Percentiles rank a stretch among this genome's conserved stretches.
phyloP scores from a whole-genome alignment of 768 basidiomycete genomes.

The Rhizopogon sp. region DNA sequence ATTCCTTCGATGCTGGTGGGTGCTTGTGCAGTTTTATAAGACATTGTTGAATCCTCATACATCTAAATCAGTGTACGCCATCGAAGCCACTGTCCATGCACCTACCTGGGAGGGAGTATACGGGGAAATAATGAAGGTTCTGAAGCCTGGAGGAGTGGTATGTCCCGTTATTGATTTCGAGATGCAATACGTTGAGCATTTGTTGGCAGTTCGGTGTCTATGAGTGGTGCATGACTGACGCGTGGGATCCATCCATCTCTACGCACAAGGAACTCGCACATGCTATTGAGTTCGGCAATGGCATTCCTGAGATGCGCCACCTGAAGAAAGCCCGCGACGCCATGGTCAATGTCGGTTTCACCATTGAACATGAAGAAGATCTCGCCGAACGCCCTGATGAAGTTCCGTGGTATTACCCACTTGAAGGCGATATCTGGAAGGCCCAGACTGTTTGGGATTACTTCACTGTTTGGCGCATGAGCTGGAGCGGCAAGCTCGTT shows the following conservation, averaged over 20 bases:
- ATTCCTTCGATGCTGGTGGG: conserved; percentile 84
- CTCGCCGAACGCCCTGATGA: conserved; percentile 72
- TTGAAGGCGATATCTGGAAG: conserved; percentile 85
- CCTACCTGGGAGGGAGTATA: conserved; percentile 92
- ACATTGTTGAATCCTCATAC: not conserved
- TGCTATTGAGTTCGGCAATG: conserved; percentile 86
- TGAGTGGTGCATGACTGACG: conserved; percentile 96
- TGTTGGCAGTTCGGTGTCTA: conserved; percentile 78
- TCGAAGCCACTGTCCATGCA: conserved; percentile 93
- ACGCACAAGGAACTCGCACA: conserved; percentile 83
- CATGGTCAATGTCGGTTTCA: conserved; percentile 75
- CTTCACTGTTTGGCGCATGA: conserved; percentile 80
- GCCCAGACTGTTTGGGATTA: conserved; percentile 88
- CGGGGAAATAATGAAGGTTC: conserved; percentile 80
- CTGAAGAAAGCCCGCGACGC: conserved; percentile 64
- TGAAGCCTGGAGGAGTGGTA: conserved; percentile 91
- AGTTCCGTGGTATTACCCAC: conserved; percentile 88
- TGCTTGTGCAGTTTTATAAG: conserved; percentile 5
- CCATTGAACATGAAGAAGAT: conserved; percentile 85
- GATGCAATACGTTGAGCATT: conserved; percentile 11
- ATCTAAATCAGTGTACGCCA: conserved; percentile 66
- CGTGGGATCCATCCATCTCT: conserved; percentile 78
- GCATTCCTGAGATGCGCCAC: conserved; percentile 91
- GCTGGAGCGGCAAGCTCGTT: conserved; percentile 72
- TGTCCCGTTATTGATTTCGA: conserved; percentile 24